phyloP scores from a whole-genome alignment of 108 stramenopile genomes.

The Halocafeteria seosinensis region DNA sequence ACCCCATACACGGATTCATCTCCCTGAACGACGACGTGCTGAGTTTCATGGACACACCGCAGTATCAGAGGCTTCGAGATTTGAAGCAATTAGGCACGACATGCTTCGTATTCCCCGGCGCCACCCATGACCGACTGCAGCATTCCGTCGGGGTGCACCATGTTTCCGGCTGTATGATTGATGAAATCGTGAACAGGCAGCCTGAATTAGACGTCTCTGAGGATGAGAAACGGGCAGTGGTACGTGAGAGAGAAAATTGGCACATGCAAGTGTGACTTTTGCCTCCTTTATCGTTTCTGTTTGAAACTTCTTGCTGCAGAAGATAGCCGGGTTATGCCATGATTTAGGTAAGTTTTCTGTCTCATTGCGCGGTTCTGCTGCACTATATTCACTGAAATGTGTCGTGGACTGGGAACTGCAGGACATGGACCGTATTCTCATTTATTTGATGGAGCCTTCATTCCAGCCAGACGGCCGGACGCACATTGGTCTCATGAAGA shows the following conservation, averaged over 20 bases:
- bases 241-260: no score
- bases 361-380: no score
- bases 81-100: slow-evolving; percentile 36
- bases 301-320: no score
- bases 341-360: no score
- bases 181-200: slow-evolving; percentile 8
- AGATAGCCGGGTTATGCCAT: slow-evolving; percentile 36
- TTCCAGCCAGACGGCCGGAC: neutral
- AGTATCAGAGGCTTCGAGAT: slow-evolving; percentile 30
- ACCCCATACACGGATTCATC: neutral
- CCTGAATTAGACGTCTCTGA: slow-evolving; percentile 22
- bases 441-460: slow-evolving; percentile 32
- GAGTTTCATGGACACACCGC: slow-evolving; percentile 34
- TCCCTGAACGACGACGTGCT: neutral
- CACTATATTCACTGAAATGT: no score
- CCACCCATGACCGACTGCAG: slow-evolving; percentile 33
- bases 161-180: slow-evolving; percentile 20
- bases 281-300: no score
- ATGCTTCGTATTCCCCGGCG: slow-evolving; percentile 26
- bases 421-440: slow-evolving; percentile 39
- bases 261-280: no score
- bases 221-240: no score
- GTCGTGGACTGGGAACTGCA: no score
- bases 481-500: slow-evolving; percentile 9
- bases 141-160: slow-evolving; percentile 38